Evolutionary conservation across 2,329 filamentous ascomycete species (phyloP), one percentile per base, ranked within the genome.

Genomic region (Fusarium piperis): DNA sequence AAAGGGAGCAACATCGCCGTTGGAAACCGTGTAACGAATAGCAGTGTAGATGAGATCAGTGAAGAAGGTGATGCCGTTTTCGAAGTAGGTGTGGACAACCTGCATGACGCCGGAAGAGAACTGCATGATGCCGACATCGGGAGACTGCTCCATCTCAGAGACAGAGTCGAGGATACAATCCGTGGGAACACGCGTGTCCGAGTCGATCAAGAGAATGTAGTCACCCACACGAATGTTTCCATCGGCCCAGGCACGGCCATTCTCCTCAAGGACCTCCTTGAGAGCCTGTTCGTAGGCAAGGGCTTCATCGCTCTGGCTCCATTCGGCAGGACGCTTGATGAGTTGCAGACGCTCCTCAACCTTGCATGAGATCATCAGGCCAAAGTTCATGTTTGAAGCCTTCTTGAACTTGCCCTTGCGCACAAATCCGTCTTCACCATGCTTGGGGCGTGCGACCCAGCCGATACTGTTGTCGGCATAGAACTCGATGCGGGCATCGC

Each of bases 141-240:
- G 92, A 3, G 90, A 93, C 76, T 92, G 90, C 77, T 94, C 92
- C 92, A 95, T 94, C 77, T 95, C 93, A 56, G 91, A 93, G 52
- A 93, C 92, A 44, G 92, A 92, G 76, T 95, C 93, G 7, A 95
- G 85, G 67, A 95, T 85, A 76, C 93, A 95, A 80, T 95, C 93
- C 39, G 86, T 83, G 2, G 93, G 93, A 3, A 94, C 92, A 80
- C 92, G 92, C 32, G 92, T 94, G 80, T 94, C 92, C 2, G 92
- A 94, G 82, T 94, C 92, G 77, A 94, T 92, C 66, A 95, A 76
- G 13, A 82, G 77, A 66, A 95, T 93, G 80, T 94, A 95, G 81
- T 97, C 94, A 62, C 94, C 94, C 23, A 97, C 85, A 58, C 94
- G 93, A 74, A 97, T 92, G 80, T 96, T 94, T 68, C 94, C 94